Conservation (phyloP, 805 yeast genomes). For the Candida jianshihensis region DNA sequence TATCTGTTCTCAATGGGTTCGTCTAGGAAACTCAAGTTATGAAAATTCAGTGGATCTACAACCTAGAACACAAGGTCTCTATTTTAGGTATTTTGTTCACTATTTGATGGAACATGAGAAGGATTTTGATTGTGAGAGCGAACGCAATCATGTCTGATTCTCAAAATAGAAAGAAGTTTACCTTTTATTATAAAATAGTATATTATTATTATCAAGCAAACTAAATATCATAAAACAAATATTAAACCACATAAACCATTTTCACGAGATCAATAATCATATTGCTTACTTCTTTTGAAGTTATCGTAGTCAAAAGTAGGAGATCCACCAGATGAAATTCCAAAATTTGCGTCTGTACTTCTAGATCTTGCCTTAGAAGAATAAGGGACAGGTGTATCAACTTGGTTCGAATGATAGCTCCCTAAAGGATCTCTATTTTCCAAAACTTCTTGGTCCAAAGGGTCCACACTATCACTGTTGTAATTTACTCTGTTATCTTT, state of each 20-base stretch:
- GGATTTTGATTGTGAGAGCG: too few species aligned
- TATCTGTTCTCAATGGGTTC: conserved; percentile 16
- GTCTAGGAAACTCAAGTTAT: conserved; percentile 9
- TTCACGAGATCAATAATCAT: conserved; percentile 3
- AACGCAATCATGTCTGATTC: too few species aligned
- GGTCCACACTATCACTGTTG: not conserved
- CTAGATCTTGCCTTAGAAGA: not conserved
- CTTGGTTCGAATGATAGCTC: not conserved
- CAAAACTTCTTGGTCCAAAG: not conserved
- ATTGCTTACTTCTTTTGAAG: conserved; percentile 20
- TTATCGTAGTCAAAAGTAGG: conserved; percentile 17
- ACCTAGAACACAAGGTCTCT: conserved; percentile 13
- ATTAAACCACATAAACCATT: not conserved
- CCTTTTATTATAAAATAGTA: too few species aligned
- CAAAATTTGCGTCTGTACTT: not conserved
- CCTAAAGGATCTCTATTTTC: not conserved
- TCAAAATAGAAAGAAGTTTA: too few species aligned
- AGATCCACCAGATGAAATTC: not conserved
- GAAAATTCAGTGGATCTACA: not conserved
- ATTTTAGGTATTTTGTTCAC: conserved; percentile 18
- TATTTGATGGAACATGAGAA: conserved; percentile 11
- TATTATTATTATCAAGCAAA: too few species aligned
- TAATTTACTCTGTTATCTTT: too few species aligned
- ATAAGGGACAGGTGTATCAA: not conserved
- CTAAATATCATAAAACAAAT: too few species aligned